Evolutionary conservation across 2,329 filamentous ascomycete species (phyloP).

Genomic region (Neofusicoccum laricinum): DNA sequence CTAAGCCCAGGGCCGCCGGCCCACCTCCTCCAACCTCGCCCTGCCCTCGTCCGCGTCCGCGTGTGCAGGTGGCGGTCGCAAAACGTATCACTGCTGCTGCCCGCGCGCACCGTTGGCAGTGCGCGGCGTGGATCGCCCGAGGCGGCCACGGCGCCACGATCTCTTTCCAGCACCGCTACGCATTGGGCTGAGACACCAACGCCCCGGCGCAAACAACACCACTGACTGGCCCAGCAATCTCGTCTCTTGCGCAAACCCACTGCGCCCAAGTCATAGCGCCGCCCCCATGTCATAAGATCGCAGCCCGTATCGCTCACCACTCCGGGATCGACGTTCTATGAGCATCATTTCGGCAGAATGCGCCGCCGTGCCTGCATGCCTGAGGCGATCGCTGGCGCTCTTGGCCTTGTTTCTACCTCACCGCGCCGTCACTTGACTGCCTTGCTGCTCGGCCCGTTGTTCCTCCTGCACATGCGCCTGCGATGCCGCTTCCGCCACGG

Average conservation of each 20-base stretch:
- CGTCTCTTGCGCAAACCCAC: constrained; percentile 11
- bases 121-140: constrained; percentile 3
- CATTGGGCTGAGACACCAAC: constrained; percentile 9
- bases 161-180: constrained; percentile 8
- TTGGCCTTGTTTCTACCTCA: constrained; percentile 23
- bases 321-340: constrained; percentile 13
- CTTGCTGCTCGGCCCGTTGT: constrained; percentile 33
- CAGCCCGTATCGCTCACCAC: constrained; percentile 13
- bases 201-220: neutral
- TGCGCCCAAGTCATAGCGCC: constrained; percentile 3
- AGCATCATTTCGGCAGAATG: constrained; percentile 16
- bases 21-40: constrained; percentile 1
- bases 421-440: constrained; percentile 36
- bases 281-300: constrained; percentile 15
- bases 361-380: constrained; percentile 18
- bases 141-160: constrained; percentile 9
- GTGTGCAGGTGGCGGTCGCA: constrained; percentile 14
- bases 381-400: constrained; percentile 26
- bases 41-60: constrained; percentile 4
- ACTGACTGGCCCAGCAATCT: constrained; percentile 15
- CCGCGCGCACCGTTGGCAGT: neutral
- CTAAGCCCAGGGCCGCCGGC: constrained; percentile 5
- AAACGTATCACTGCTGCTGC: constrained; percentile 8
- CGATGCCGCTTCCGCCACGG: constrained; percentile 31
- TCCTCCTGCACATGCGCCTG: constrained; percentile 34